These are phyloP conservation scores for Tylopilus rubrobrunneus DNA, from an alignment of 768 basidiomycete genomes.

Conservation along the genomic window DNA sequence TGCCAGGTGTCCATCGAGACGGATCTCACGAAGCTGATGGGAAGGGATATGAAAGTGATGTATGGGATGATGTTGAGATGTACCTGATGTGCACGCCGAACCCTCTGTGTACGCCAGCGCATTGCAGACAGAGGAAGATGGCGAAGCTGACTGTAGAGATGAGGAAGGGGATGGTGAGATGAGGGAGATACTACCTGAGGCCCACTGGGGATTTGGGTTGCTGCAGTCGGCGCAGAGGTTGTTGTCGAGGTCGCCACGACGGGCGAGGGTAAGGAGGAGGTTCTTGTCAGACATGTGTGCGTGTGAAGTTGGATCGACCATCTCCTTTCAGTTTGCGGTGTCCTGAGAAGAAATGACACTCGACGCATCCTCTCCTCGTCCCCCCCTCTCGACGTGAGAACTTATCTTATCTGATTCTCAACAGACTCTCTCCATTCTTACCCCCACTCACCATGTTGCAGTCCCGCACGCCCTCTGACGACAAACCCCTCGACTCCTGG, in stretches of 20 bases:
- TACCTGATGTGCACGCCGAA: slow-evolving; percentile 93
- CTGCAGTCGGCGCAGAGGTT: slow-evolving; percentile 77
- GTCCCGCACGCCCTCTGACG: slow-evolving; percentile 26
- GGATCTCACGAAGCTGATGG: slow-evolving; percentile 78
- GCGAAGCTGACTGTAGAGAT: slow-evolving; percentile 55
- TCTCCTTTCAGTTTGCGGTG: background rate
- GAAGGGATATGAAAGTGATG: background rate
- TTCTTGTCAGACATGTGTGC: background rate
- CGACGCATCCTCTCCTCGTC: background rate
- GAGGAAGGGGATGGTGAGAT: background rate
- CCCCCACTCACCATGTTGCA: slow-evolving; percentile 56
- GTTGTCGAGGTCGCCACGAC: slow-evolving; percentile 69
- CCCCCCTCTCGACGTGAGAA: slow-evolving; percentile 20
- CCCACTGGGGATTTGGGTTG: slow-evolving; percentile 96
- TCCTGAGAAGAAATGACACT: slow-evolving; percentile 1
- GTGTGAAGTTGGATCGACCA: slow-evolving; percentile 6
- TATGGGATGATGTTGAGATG: background rate
- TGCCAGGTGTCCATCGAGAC: slow-evolving; percentile 98
- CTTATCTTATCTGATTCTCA: slow-evolving; percentile 34
- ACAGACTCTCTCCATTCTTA: background rate
- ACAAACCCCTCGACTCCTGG: slow-evolving; percentile 57
- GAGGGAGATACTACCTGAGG: slow-evolving; percentile 60
- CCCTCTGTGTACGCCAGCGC: slow-evolving; percentile 78
- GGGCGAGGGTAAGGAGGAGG: slow-evolving; percentile 65
- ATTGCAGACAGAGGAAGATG: slow-evolving; percentile 89